Base-by-base conservation (phyloP, 257 asterid genomes). In the Craterostigma plantagineum region DNA sequence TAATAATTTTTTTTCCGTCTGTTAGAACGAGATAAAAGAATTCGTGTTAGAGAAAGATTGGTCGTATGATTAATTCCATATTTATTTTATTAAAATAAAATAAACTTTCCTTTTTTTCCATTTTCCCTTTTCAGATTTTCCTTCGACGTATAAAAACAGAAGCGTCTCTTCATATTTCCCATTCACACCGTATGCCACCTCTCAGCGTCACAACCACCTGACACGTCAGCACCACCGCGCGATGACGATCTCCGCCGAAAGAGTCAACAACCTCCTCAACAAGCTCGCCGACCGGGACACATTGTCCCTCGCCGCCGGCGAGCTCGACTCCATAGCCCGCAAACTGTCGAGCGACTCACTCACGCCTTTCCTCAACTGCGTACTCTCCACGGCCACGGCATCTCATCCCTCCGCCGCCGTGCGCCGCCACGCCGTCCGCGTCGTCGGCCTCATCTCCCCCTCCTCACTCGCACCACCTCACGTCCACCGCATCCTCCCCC, bases 251-350 rank as follows among this genome's bases (percentile, higher is more conserved):
- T 10, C 71, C 0, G 65, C 66, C 12, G 79, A 63, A 35, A 34
- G 91, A 46, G 86, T 85, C 33, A 64, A 70, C 67, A 66, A 50
- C 7, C 81, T 80, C 40, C 75, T 85, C 3, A 63, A 65, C 71
- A 75, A 62, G 34, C 73, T 85, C 10, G 71, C 91, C 10, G 96
- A 81, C 66, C 63, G 96, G 12, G 96, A 85, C 58, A 85, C 96
- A 14, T 68, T 77, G 10, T 15, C 81, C 0, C 59, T 73, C 17
- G 96, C 94, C 1, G 58, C 87, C 18, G 58, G 52, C 55, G 94
- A 85, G 48, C 91, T 85, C 17, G 94, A 85, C 11, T 57, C 49
- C 54, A 81, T 85, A 0, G 96, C 94, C 10, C 54, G 50, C 30
- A 40, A 39, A 27, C 78, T 81, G 7, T 53, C 69, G 0, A 56